A percentile compares a stretch with the other conserved stretches of the same genome.
These are phyloP conservation scores for Neofusicoccum umdonicola DNA, from an alignment of 2,329 filamentous ascomycete genomes.

Conservation along the genomic window DNA sequence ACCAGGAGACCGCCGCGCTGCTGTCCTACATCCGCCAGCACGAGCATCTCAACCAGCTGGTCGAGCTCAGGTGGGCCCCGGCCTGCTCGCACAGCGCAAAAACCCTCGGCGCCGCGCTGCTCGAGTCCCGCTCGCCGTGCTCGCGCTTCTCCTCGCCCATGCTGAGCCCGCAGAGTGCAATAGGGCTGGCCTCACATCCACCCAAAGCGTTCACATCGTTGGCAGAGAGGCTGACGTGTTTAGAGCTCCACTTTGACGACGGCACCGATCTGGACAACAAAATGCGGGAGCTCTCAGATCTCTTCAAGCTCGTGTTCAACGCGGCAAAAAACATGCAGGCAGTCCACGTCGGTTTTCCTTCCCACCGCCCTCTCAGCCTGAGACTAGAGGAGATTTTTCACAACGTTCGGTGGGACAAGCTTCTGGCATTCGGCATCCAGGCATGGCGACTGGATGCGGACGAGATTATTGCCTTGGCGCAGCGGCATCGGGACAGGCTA, in stretches of 20 bases:
- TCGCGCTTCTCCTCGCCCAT: slow-evolving; percentile 62
- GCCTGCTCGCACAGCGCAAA: slow-evolving; percentile 62
- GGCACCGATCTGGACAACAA: slow-evolving; percentile 55
- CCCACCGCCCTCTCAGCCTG: slow-evolving; percentile 55
- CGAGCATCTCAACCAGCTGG: slow-evolving; percentile 44
- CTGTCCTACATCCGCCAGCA: slow-evolving; percentile 52
- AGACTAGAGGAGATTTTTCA: slow-evolving; percentile 63
- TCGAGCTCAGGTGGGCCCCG: slow-evolving; percentile 59
- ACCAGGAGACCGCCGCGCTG: slow-evolving; percentile 56
- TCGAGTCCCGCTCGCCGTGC: slow-evolving; percentile 55
- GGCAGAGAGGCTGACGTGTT: slow-evolving; percentile 57
- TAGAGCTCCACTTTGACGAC: slow-evolving; percentile 64
- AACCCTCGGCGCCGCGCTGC: slow-evolving; percentile 57
- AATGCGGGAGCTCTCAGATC: slow-evolving; percentile 56
- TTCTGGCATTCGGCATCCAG: slow-evolving; percentile 64
- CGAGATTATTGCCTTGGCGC: slow-evolving; percentile 59
- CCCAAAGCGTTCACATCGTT: slow-evolving; percentile 50
- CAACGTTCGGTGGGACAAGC: slow-evolving; percentile 57
- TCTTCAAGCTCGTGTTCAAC: slow-evolving; percentile 59
- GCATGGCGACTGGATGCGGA: slow-evolving; percentile 60
- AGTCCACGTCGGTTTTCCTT: slow-evolving; percentile 64
- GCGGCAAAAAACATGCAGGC: slow-evolving; percentile 60
- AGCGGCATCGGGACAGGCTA: slow-evolving; percentile 56
- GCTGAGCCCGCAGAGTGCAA: slow-evolving; percentile 59
- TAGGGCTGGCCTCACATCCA: slow-evolving; percentile 49